phyloP scores from a whole-genome alignment of 371 early-diverging fungal species.

The Lichtheimia hyalospora region DNA sequence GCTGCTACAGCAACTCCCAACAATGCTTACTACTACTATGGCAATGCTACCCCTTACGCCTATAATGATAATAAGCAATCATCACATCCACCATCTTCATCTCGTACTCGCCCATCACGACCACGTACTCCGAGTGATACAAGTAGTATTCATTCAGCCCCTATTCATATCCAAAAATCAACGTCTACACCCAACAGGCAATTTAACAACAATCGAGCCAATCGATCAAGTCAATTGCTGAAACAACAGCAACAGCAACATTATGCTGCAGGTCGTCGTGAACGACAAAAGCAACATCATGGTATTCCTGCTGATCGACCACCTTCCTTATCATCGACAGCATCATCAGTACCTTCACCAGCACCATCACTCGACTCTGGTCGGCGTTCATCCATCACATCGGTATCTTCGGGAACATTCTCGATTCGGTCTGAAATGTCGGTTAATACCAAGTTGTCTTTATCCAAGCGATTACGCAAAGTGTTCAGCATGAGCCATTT shows the following conservation, averaged over 20 bases:
- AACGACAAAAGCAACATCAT: constrained; percentile 11
- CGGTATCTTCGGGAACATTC: constrained; percentile 29
- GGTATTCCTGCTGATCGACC: constrained; percentile 13
- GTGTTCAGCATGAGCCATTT: constrained; percentile 52
- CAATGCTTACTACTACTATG: constrained; percentile 14
- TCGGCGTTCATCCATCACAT: constrained; percentile 37
- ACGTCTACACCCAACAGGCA: constrained; percentile 25
- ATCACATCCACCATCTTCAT: constrained; percentile 17
- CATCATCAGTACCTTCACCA: neutral
- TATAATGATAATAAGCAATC: constrained; percentile 13
- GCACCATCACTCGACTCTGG: constrained; percentile 8
- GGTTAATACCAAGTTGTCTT: constrained; percentile 34
- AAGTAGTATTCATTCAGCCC: constrained; percentile 5
- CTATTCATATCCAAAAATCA: constrained; percentile 29
- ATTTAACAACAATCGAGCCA: constrained; percentile 12
- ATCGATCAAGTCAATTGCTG: constrained; percentile 10
- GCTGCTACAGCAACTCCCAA: neutral
- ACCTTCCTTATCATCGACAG: constrained; percentile 7
- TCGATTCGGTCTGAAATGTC: constrained; percentile 31
- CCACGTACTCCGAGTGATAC: constrained; percentile 23
- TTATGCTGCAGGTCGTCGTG: constrained; percentile 14
- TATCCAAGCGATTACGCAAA: constrained; percentile 47
- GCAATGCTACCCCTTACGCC: constrained; percentile 2
- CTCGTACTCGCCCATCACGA: constrained; percentile 10
- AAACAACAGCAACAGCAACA: constrained; percentile 19